Base-by-base conservation (phyloP, 108 stramenopile genomes). In the Cyclotella distinguenda region DNA sequence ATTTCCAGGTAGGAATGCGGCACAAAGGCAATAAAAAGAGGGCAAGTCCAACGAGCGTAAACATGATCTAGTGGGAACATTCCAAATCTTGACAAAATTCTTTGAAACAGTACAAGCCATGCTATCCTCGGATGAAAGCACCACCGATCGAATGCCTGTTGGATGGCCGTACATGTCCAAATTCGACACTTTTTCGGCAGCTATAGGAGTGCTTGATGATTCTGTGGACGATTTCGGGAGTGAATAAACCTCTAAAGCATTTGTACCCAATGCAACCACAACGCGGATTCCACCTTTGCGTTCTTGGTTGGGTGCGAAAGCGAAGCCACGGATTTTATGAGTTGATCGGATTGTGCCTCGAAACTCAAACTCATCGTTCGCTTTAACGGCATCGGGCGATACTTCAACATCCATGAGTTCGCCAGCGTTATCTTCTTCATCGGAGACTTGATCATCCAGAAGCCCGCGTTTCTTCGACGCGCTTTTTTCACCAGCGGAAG, bases 141-240 rank as follows among this genome's bases (percentile, higher is more conserved):
- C 82, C 38, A 99, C 67, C 9, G 90, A 86, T 58, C 99, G 85
- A 42, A 99, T 95, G 18, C 97, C 97, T 27, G 95, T 94, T 9
- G 97, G 89, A 77, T 98, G 98, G 6, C 98, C 98, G 34, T 79
- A 84, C 83, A 92, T 83, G 60, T 94, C 92, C 46, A 98, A 71
- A 11, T 77, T 60, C 0, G 84, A 79, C 9, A 86, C 57, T 23
- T 80, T 79, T 22, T 76, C 74, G n/a, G 66, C 54, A 8, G 48
- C 50, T 30, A 63, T 62, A n/a, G 77, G 60, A 28, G 34, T 45
- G 28, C 40, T 35, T 23, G 42, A 31, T 45, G 36, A 32, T n/a
- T 71, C 18, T 33, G 71, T 76, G 16, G 68, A 43, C 38, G 55
- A 70, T 32, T 76, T 75, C 23, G 55, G 65, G 9, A 97, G 39